Evolutionary conservation across 179 eudicot genomes (phyloP), one percentile per base, ranked within the genome.

Genomic region (Beta corolliflora): DNA sequence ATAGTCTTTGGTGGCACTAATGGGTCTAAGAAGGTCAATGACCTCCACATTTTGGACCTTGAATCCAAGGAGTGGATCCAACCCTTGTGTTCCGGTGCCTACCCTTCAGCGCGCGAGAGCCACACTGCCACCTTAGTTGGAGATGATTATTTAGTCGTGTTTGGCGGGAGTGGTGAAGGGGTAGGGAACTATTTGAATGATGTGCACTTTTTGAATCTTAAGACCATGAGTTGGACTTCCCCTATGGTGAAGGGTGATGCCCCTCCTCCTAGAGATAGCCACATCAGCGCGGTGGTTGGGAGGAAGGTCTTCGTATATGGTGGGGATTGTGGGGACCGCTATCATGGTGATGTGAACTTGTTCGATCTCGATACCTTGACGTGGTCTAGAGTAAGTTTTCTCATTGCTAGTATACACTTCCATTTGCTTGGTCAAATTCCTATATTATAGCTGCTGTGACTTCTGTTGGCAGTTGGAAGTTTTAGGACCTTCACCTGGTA

Each of bases 111-210:
- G 11, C 94, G 99, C 0, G 99, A 95, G 80, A 95, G 99, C 80
- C 99, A 95, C 85, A 91, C 98, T 2, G 93, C 95, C 31, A 90
- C 92, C 45, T 88, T 92, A 9, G 83, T 93, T 19, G 87, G 91
- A 5, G 93, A 84, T 12, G 91, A 89, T 48, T 88, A 84, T 73
- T 53, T 95, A 66, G 89, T 91, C 44, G 84, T 95, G 64, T 95
- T 95, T 56, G 99, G 99, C 12, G 99, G 99, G 1, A 95, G 99
- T 85, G 98, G 98, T 15, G 98, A 93, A 84, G 99, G 99, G 15
- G 91, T 86, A 5, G 88, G 89, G 0, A 94, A 92, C 74, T 95
- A 95, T 81, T 84, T 95, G 89, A 95, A 90, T 79, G 98, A 95
- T 81, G 84, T 95, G 77, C 89, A 95, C 79, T 74, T 95, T 76